These are phyloP conservation scores for Nitzschia sp. DNA, from an alignment of 108 stramenopile species.

Conservation along the genomic window DNA sequence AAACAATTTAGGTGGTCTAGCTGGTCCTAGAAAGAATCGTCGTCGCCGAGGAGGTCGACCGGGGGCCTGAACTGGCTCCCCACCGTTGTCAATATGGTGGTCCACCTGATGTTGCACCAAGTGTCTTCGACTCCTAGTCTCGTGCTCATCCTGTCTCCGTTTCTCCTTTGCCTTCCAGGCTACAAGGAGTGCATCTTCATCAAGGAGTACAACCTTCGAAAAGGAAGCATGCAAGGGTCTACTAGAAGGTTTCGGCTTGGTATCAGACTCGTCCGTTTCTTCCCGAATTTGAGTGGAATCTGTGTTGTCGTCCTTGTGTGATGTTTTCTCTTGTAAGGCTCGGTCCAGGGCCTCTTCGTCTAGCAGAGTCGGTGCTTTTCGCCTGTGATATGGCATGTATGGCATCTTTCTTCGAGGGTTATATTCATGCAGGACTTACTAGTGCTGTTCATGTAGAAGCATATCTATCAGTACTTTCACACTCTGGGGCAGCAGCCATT, in stretches of 20 bases:
- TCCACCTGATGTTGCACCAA: constrained; percentile 3
- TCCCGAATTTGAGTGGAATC: neutral
- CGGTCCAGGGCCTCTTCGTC: constrained; percentile 4
- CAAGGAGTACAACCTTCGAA: neutral
- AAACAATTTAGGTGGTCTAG: neutral
- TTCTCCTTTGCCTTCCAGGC: constrained; percentile 11
- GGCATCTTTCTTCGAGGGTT: too few relatives aligned
- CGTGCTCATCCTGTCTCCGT: neutral
- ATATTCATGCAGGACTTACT: too few relatives aligned
- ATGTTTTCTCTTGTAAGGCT: constrained; percentile 1
- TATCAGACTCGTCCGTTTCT: neutral
- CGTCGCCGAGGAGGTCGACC: neutral
- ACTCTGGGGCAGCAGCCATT: too few relatives aligned
- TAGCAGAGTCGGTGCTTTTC: constrained; percentile 1
- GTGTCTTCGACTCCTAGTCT: neutral
- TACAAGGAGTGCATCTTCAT: neutral
- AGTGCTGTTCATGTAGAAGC: too few relatives aligned
- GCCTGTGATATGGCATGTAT: constrained; percentile 6
- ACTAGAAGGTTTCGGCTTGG: neutral
- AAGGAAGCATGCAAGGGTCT: neutral
- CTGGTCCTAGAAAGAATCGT: neutral
- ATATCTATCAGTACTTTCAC: too few relatives aligned
- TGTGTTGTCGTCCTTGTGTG: neutral
- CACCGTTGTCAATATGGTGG: neutral
- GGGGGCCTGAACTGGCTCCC: neutral